Evolutionary conservation across 1,284 basidiomycete genomes (phyloP).

Genomic region (Grifola frondosa): DNA sequence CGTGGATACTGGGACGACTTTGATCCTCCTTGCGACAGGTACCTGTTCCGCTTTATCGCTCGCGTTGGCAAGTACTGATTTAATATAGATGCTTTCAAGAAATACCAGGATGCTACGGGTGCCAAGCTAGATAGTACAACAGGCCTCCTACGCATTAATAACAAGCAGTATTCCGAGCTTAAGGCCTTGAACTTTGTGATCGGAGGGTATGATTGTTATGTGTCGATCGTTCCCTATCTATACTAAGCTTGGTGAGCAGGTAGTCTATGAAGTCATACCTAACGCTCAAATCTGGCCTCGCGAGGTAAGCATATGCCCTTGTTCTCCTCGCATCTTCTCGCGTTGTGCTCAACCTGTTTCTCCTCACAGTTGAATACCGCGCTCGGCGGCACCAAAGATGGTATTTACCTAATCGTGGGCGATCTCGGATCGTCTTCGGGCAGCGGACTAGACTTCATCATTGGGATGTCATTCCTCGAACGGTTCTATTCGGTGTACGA

Average conservation of each 20-base stretch:
- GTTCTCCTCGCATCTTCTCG: conserved; percentile 24
- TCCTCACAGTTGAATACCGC: conserved; percentile 30
- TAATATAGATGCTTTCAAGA: conserved; percentile 46
- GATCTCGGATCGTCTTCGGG: conserved; percentile 21
- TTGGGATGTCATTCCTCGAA: conserved; percentile 41
- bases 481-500: conserved; percentile 68
- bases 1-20: conserved; percentile 32
- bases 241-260: conserved; percentile 1
- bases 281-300: conserved; percentile 26
- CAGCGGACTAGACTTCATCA: conserved; percentile 33
- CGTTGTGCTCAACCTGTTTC: no score
- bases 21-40: conserved; percentile 39
- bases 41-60: neutral
- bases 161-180: conserved; percentile 47
- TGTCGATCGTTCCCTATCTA: neutral
- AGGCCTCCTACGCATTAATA: conserved; percentile 54
- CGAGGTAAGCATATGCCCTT: conserved; percentile 9
- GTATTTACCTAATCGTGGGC: conserved; percentile 30
- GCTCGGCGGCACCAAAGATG: conserved; percentile 25
- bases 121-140: conserved; percentile 44
- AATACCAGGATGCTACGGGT: conserved; percentile 50
- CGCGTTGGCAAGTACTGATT: neutral
- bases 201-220: conserved; percentile 32
- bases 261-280: conserved; percentile 14
- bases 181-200: conserved; percentile 56